Evolutionary conservation across 75 land plant genomes (phyloP), one percentile per base, ranked within the genome.

Genomic region (Pseudotsuga menziesii): DNA sequence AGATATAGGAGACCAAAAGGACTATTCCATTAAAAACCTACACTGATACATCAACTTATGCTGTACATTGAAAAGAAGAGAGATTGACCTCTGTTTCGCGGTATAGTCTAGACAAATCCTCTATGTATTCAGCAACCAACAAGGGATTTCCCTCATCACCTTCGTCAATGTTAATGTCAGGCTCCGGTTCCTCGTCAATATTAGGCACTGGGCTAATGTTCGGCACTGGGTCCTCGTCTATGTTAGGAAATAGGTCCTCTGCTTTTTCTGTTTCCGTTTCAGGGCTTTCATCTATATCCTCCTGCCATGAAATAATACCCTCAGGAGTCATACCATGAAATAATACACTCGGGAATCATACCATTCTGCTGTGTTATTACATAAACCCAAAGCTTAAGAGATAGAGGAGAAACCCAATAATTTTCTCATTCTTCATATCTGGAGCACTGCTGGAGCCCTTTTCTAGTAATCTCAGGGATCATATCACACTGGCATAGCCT

Each of bases 91-190:
- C 84, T n/a, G 55, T 60, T 78, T 79, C 58, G 5, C 62, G 41
- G 44, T 82, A 78, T 0, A n/a, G 58, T n/a, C 58, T 62, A 58
- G 78, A 82, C 7, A 82, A 78, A 36, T 82, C 81, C 48, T 78
- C 61, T 14, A 82, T 76, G 22, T 78, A 82, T 27, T 82, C 80
- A 15, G 62, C 66, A 20, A 78, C 80, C 5, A 71, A 77, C 41
- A 82, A 66, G 35, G 32, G 80, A 39, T 78, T 78, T 0, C 59
- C 77, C n/a, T 55, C 75, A 55, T 82, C 84, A 16, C 60, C 25
- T 41, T 58, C 57, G 9, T 29, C 32, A 29, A 29, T 29, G 32
- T 29, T 27, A n/a, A n/a, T n/a, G n/a, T n/a, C n/a, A n/a, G 32
- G 32, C 32, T 0, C 1, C 1, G 32, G 32, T 27, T 82, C n/a